Conservation (phyloP, 208 protist species). For the Trypanosoma scelopori region DNA sequence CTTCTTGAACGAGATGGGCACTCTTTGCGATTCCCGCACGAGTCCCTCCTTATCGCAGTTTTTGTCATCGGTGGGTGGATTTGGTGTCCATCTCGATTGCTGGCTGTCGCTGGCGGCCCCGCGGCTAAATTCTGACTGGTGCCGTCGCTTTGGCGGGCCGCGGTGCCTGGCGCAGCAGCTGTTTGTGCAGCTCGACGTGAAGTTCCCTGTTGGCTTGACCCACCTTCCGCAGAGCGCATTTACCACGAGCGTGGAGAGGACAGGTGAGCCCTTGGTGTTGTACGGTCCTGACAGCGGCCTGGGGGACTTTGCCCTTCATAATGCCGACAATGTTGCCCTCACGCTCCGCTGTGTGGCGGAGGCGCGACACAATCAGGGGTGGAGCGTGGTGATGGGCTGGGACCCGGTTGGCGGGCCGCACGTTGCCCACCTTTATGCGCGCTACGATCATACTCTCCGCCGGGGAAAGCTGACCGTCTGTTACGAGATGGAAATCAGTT, state of each 20-base stretch:
- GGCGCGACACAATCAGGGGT: slow-evolving; percentile 80
- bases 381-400: slow-evolving; percentile 82
- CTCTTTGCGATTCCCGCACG: slow-evolving; percentile 50
- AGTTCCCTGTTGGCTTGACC: slow-evolving; percentile 57
- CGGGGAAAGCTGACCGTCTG: slow-evolving; percentile 66
- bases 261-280: slow-evolving; percentile 34
- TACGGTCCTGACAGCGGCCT: slow-evolving; percentile 48
- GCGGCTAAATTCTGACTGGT: slow-evolving; percentile 81
- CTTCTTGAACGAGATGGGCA: slow-evolving; percentile 26
- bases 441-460: slow-evolving; percentile 59
- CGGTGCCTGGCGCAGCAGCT: slow-evolving; percentile 86
- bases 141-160: slow-evolving; percentile 69
- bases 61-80: slow-evolving; percentile 71
- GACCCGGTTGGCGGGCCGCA: slow-evolving; percentile 27
- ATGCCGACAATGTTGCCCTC: slow-evolving; percentile 3
- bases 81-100: slow-evolving; percentile 77
- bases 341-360: slow-evolving; percentile 55
- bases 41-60: slow-evolving; percentile 71
- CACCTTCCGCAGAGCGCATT: slow-evolving; percentile 35
- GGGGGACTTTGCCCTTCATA: slow-evolving; percentile 17
- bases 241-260: slow-evolving; percentile 22
- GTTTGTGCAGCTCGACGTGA: slow-evolving; percentile 81
- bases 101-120: slow-evolving; percentile 68
- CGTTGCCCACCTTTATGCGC: slow-evolving; percentile 59
- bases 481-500: slow-evolving; percentile 78